phyloP scores from a whole-genome alignment of 257 asterid species.

The Vinca minor region DNA sequence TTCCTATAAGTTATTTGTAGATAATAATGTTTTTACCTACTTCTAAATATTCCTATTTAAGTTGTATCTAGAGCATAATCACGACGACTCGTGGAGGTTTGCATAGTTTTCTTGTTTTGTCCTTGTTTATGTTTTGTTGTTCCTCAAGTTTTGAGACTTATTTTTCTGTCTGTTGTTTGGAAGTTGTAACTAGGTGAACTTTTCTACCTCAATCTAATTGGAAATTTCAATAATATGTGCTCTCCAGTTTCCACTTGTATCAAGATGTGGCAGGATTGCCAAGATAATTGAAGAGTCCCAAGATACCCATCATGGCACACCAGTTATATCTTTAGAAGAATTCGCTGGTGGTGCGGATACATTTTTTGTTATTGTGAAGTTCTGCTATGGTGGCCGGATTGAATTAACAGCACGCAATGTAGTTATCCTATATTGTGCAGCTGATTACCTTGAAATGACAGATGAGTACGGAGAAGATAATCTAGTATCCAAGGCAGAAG shows the following conservation, averaged over 20 bases:
- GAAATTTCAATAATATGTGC: slow-evolving; percentile 6
- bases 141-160: background rate
- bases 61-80: too few relatives aligned
- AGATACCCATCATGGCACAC: slow-evolving; percentile 23
- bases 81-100: background rate
- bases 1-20: background rate
- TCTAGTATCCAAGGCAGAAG: slow-evolving; percentile 57
- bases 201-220: background rate
- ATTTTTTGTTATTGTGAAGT: slow-evolving; percentile 49
- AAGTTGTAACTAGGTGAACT: too few relatives aligned
- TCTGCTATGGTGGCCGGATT: slow-evolving; percentile 64
- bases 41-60: background rate
- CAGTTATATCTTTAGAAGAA: slow-evolving; percentile 39
- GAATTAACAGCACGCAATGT: slow-evolving; percentile 68
- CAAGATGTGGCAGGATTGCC: slow-evolving; percentile 77
- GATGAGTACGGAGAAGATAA: slow-evolving; percentile 78
- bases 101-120: background rate
- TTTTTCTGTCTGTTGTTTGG: background rate
- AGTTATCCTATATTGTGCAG: slow-evolving; percentile 70
- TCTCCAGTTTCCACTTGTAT: slow-evolving; percentile 80
- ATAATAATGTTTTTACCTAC: background rate
- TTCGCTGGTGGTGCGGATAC: slow-evolving; percentile 77
- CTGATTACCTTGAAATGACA: slow-evolving; percentile 78
- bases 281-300: slow-evolving; percentile 46
- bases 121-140: background rate